Evolutionary conservation across 768 basidiomycete genomes (phyloP).

Genomic region (Kwoniella sp.): DNA sequence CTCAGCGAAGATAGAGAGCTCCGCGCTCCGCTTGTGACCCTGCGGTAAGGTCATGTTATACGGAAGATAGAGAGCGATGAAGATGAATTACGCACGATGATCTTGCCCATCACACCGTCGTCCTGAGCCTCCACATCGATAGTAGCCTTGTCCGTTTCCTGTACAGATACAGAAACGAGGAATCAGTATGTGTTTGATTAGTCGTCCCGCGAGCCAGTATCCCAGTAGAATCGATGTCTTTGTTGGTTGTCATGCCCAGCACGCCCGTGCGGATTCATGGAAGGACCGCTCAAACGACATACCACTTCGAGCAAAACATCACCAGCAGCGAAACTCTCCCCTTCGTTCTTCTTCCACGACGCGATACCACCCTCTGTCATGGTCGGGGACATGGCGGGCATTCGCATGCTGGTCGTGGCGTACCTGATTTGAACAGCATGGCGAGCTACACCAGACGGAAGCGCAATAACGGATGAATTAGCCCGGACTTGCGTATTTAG

Average conservation of each 20-base stretch:
- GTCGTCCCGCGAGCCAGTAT: too few relatives aligned
- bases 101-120: slow-evolving; percentile 57
- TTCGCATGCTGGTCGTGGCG: slow-evolving; percentile 74
- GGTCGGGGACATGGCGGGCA: slow-evolving; percentile 97
- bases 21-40: too few relatives aligned
- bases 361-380: slow-evolving; percentile 95
- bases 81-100: slow-evolving; percentile 50
- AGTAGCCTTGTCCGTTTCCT: slow-evolving; percentile 57
- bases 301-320: slow-evolving; percentile 91
- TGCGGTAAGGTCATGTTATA: too few relatives aligned
- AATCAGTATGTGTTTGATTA: too few relatives aligned
- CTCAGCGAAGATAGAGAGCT: too few relatives aligned
- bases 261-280: too few relatives aligned
- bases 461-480: too few relatives aligned
- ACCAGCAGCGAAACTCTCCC: slow-evolving; percentile 75
- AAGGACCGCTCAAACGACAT: slow-evolving; percentile 24
- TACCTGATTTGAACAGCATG: slow-evolving; percentile 31
- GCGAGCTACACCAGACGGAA: neutral
- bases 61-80: neutral
- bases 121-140: slow-evolving; percentile 58
- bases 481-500: neutral
- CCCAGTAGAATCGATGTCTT: too few relatives aligned
- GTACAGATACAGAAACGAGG: neutral
- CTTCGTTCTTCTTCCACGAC: slow-evolving; percentile 85
- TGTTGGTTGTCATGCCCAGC: too few relatives aligned